Base-by-base conservation (phyloP, 306 rosid species). In the Mimosa bimucronata region DNA sequence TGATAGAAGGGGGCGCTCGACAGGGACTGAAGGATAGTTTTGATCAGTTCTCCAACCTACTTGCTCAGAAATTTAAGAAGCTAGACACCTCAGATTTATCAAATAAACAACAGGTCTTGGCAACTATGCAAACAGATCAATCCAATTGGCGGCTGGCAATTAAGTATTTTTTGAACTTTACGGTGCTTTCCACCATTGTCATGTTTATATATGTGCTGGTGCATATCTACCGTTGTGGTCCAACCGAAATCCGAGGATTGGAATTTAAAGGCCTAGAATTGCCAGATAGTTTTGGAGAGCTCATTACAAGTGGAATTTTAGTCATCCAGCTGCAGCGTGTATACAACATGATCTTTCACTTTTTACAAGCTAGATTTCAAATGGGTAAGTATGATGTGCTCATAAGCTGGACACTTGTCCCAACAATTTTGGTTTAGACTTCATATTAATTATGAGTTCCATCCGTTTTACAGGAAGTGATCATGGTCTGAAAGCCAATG, bases 231-330 rank as follows among this genome's bases (percentile, higher is more conserved):
- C 68, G 83, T 44, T 91, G 92, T 53, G 78, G 89, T 66, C 85
- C 91, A 28, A 84, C 87, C 38, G 68, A 41, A 70, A 79, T 48
- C 41, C 92, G 71, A 77, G 97, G 97, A 70, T 85, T 92, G 86
- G 98, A 95, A 70, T 88, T 91, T 76, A 28, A 66, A 21, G 98
- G 98, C 77, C 71, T 95, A 71, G 97, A 95, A 75, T 83, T 95
- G 84, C 98, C 98, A 21, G 97, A 95, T 82, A 92, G 88, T 80
- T 69, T 91, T 4, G 97, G 97, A 62, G 97, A 95, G 82, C 77
- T 95, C 41, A 57, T 95, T 81, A 83, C 90, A 16, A 73, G 94
- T 85, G 97, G 92, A 73, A 75, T 92, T 78, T 83, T 92, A 30
- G 73, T 86, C 82, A 77, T 90, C 70, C 95, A 85, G 77, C 77